Conservation (phyloP, 1,284 basidiomycete species). For the Apiotrichum gracile region DNA sequence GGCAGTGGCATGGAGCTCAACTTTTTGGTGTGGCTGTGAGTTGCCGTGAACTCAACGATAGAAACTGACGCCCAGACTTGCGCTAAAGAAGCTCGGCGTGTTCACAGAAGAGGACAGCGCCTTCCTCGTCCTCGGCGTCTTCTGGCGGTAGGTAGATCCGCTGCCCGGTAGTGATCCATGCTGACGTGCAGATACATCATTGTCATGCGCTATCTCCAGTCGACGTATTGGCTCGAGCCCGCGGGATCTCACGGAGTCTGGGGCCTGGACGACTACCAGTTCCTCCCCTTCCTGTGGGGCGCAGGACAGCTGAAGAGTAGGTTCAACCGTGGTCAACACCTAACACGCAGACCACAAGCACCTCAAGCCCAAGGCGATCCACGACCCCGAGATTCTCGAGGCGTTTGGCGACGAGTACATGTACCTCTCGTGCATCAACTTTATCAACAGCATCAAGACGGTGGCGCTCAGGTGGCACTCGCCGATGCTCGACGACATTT, state of each 20-base stretch:
- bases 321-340: constrained; percentile 15
- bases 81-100: constrained; percentile 68
- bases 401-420: constrained; percentile 91
- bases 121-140: constrained; percentile 75
- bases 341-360: constrained; percentile 68
- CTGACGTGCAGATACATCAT: constrained; percentile 64
- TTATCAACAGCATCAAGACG: constrained; percentile 96
- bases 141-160: constrained; percentile 65
- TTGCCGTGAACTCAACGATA: constrained; percentile 13
- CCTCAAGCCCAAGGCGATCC: constrained; percentile 85
- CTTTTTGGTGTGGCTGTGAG: constrained; percentile 93
- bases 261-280: constrained; percentile 98
- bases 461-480: constrained; percentile 96
- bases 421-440: constrained; percentile 92
- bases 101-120: constrained; percentile 63
- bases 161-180: neutral
- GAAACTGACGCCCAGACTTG: constrained; percentile 55
- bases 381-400: constrained; percentile 85
- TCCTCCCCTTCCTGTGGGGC: constrained; percentile 89
- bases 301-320: constrained; percentile 64
- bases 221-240: constrained; percentile 95
- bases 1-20: constrained; percentile 99
- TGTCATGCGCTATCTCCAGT: constrained; percentile 85
- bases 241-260: constrained; percentile 97
- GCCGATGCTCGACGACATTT: constrained; percentile 98